Evolutionary conservation across 2,329 filamentous ascomycete species (phyloP).

Genomic region (Mariannaea elegans): DNA sequence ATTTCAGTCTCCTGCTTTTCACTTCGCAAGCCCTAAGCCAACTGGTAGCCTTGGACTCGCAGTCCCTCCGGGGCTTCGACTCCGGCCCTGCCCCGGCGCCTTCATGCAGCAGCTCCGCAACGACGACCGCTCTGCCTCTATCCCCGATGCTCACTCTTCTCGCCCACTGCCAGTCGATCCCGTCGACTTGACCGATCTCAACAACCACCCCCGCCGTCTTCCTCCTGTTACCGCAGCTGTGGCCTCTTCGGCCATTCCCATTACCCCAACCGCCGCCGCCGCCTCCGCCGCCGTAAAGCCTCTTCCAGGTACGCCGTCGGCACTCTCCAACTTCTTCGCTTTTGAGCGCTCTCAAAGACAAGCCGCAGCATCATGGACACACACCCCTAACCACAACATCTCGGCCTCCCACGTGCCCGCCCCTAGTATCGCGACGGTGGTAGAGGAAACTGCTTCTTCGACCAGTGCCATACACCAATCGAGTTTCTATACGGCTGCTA

Average conservation of each 20-base stretch:
- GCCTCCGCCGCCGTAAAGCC: conserved; percentile 21
- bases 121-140: conserved; percentile 29
- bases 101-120: conserved; percentile 44
- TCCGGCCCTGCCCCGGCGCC: conserved; percentile 39
- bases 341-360: conserved; percentile 24
- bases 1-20: conserved; percentile 42
- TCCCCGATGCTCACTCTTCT: conserved; percentile 30
- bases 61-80: conserved; percentile 40
- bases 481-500: conserved; percentile 29
- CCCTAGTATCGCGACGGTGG: conserved; percentile 16
- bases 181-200: conserved; percentile 28
- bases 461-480: conserved; percentile 33
- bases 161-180: conserved; percentile 9
- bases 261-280: conserved; percentile 9
- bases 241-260: neutral
- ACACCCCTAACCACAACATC: conserved; percentile 28
- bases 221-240: conserved; percentile 20
- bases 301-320: neutral
- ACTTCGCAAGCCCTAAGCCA: conserved; percentile 35
- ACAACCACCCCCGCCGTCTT: conserved; percentile 17
- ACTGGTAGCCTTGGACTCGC: conserved; percentile 37
- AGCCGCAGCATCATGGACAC: conserved; percentile 35
- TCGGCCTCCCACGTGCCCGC: conserved; percentile 31
- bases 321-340: conserved; percentile 24
- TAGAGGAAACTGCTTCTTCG: conserved; percentile 19